Percentiles rank a stretch among this genome's conserved stretches.
Conservation (phyloP, 2,329 filamentous ascomycete species). For the Moelleriella libera region DNA sequence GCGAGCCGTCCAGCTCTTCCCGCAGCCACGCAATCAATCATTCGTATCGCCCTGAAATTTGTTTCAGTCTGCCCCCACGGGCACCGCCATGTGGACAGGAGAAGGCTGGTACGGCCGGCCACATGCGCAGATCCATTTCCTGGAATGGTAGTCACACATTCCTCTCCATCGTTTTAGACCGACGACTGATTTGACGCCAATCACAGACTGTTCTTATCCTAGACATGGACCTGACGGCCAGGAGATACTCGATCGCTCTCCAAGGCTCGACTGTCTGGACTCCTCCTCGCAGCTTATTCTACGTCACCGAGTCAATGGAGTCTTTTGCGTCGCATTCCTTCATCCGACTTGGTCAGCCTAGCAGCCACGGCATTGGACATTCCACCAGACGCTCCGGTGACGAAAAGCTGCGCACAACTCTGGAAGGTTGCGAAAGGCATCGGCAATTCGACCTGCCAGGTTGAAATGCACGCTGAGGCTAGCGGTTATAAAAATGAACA, state of each 20-base stretch:
- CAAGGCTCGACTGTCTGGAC: background rate
- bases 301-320: background rate
- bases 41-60: background rate
- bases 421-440: background rate
- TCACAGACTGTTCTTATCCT: too few relatives aligned
- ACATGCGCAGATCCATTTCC: background rate
- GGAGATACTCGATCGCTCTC: too few relatives aligned
- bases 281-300: background rate
- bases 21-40: background rate
- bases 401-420: background rate
- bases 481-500: background rate
- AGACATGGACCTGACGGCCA: too few relatives aligned
- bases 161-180: background rate
- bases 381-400: background rate
- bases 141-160: background rate
- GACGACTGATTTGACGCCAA: too few relatives aligned
- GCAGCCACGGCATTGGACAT: background rate
- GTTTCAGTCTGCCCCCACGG: background rate
- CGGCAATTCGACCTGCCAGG: background rate
- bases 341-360: background rate
- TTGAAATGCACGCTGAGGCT: background rate
- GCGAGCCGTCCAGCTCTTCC: background rate
- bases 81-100: background rate
- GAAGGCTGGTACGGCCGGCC: background rate
- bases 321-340: background rate